Percentiles rank a stretch among this genome's conserved stretches.
Evolutionary conservation across 1,284 basidiomycete species (phyloP).

Genomic region (Apiotrichum veenhuisii): DNA sequence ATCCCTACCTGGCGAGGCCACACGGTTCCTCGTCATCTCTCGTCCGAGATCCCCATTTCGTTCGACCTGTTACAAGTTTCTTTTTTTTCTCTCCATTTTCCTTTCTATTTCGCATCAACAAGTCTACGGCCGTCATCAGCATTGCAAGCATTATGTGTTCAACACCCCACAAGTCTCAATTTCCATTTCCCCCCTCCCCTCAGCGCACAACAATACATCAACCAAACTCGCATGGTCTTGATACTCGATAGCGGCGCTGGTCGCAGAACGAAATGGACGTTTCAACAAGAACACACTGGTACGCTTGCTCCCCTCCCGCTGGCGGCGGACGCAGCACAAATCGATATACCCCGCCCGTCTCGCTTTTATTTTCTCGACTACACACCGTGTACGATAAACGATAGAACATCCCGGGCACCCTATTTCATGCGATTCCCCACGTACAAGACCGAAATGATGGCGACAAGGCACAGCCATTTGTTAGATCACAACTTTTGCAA

Average conservation of each 20-base stretch:
- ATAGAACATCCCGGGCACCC: constrained; percentile 14
- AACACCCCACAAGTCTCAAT: constrained; percentile 1
- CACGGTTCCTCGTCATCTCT: background rate
- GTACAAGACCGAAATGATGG: constrained; percentile 8
- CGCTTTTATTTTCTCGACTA: background rate
- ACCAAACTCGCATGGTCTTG: constrained; percentile 9
- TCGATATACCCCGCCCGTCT: constrained; percentile 10
- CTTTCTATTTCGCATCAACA: constrained; percentile 4
- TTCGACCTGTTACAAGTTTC: background rate
- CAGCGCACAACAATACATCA: constrained; percentile 14
- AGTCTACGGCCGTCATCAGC: constrained; percentile 16
- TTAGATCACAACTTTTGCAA: background rate
- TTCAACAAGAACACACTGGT: constrained; percentile 13
- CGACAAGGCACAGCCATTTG: constrained; percentile 22
- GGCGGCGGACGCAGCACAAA: constrained; percentile 13
- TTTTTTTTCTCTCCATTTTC: background rate
- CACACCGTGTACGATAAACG: constrained; percentile 18
- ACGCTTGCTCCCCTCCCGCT: constrained; percentile 16
- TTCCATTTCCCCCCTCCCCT: constrained; percentile 13
- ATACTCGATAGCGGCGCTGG: constrained; percentile 18
- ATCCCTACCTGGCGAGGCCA: background rate
- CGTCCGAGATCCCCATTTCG: background rate
- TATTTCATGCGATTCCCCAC: constrained; percentile 22
- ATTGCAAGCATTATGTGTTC: constrained; percentile 19
- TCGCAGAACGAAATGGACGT: constrained; percentile 24